Percentiles rank a stretch among this genome's conserved stretches.
Conservation (phyloP, 345 rosid species). For the Hypericum perforatum region DNA sequence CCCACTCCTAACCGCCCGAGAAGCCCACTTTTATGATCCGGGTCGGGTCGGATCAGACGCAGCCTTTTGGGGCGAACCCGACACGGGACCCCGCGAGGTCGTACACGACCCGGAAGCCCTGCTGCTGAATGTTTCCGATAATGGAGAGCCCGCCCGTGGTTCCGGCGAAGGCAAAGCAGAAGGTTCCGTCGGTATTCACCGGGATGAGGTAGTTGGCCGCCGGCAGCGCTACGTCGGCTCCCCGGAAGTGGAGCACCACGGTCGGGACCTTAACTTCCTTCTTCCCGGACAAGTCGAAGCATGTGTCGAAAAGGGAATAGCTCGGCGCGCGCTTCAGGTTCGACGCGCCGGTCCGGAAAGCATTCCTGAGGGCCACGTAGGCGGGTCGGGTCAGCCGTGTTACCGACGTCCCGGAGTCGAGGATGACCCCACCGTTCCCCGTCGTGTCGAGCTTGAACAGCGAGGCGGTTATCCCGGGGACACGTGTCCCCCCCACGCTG, state of each 20-base stretch:
- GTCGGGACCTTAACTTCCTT: conserved; percentile 71
- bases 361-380: conserved; percentile 50
- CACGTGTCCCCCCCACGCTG: conserved; percentile 82
- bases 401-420: conserved; percentile 84
- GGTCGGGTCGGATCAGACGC: conserved; percentile 19
- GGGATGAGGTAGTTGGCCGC: conserved; percentile 87
- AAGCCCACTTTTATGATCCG: too few species aligned
- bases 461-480: conserved; percentile 53
- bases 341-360: conserved; percentile 44
- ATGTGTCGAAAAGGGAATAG: conserved; percentile 66
- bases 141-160: conserved; percentile 78
- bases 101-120: conserved; percentile 81
- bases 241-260: conserved; percentile 55
- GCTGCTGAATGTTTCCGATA: conserved; percentile 92
- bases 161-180: conserved; percentile 96
- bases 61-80: conserved; percentile 89
- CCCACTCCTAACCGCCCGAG: too few species aligned
- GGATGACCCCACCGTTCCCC: conserved; percentile 85
- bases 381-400: conserved; percentile 73
- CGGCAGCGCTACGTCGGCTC: conserved; percentile 70
- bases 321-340: conserved; percentile 41
- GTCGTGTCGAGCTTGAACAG: conserved; percentile 57
- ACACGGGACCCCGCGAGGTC: conserved; percentile 61
- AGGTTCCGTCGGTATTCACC: conserved; percentile 56
- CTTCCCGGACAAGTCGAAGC: conserved; percentile 60